Conservation (phyloP, 1,284 basidiomycete genomes). For the Salmacisia buchloeana region DNA sequence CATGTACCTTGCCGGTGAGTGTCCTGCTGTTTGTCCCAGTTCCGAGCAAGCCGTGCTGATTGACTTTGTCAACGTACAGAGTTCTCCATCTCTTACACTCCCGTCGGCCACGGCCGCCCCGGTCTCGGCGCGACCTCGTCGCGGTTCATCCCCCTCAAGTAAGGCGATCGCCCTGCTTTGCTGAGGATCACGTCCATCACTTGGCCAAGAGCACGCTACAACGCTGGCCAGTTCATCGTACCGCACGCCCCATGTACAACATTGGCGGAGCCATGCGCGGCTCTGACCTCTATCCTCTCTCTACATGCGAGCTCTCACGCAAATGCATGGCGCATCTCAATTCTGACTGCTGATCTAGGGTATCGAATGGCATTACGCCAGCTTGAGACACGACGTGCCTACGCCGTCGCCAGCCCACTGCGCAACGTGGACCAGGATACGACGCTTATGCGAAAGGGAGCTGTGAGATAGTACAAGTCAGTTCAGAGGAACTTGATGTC, state of each 20-base stretch:
- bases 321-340: not conserved
- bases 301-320: not conserved
- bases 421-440: constrained; percentile 17
- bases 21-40: not conserved
- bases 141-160: constrained; percentile 62
- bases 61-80: constrained; percentile 58
- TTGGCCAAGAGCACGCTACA: not conserved
- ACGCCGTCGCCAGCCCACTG: constrained; percentile 25
- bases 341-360: not conserved
- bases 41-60: not conserved
- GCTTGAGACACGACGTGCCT: constrained; percentile 18
- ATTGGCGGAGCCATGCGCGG: not conserved
- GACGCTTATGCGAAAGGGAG: constrained; percentile 19
- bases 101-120: constrained; percentile 98
- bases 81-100: constrained; percentile 78
- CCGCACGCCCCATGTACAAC: constrained; percentile 1
- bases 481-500: not conserved
- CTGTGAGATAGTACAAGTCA: not conserved
- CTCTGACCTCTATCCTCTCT: not conserved
- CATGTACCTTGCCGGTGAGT: constrained; percentile 69
- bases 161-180: constrained; percentile 34
- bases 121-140: constrained; percentile 85
- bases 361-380: constrained; percentile 10
- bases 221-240: not conserved
- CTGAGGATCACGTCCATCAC: not conserved